phyloP scores from a whole-genome alignment of 345 rosid species.

The Gossypium longicalyx region DNA sequence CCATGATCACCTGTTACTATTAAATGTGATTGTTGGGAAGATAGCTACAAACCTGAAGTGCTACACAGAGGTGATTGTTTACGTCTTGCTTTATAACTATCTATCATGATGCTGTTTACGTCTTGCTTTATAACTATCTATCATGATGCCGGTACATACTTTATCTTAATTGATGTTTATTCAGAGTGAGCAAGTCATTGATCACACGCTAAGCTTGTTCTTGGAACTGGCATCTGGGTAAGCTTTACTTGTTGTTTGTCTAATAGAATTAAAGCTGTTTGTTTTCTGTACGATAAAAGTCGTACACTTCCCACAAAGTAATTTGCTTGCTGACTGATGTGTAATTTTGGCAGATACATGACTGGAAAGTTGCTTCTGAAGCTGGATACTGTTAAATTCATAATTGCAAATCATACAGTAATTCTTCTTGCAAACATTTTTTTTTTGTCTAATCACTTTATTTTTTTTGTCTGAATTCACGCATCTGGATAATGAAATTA shows the following conservation, averaged over 20 bases:
- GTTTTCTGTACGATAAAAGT: slow-evolving; percentile 26
- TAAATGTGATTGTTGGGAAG: slow-evolving; percentile 92
- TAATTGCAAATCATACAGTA: slow-evolving; percentile 95
- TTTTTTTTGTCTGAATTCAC: slow-evolving; percentile 7
- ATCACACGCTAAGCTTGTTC: slow-evolving; percentile 92
- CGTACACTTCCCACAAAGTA: not conserved
- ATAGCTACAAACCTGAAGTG: slow-evolving; percentile 94
- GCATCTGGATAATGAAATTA: slow-evolving; percentile 5
- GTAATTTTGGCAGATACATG: slow-evolving; percentile 66
- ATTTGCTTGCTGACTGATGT: slow-evolving; percentile 8
- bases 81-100: not conserved
- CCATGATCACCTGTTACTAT: slow-evolving; percentile 78
- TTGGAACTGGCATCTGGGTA: slow-evolving; percentile 44
- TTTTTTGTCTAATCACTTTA: slow-evolving; percentile 13
- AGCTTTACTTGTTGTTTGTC: not conserved
- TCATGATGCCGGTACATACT: slow-evolving; percentile 12
- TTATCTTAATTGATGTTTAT: slow-evolving; percentile 19
- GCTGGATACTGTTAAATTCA: slow-evolving; percentile 85
- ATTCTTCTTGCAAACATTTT: slow-evolving; percentile 22
- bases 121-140: slow-evolving; percentile 3
- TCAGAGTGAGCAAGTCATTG: slow-evolving; percentile 90
- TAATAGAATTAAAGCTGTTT: slow-evolving; percentile 13
- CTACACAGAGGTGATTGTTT: slow-evolving; percentile 63
- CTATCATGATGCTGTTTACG: slow-evolving; percentile 12
- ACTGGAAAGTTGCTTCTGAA: slow-evolving; percentile 95